Base-by-base conservation (phyloP, 1,284 basidiomycete genomes). In the Leccinum fuscescens region DNA sequence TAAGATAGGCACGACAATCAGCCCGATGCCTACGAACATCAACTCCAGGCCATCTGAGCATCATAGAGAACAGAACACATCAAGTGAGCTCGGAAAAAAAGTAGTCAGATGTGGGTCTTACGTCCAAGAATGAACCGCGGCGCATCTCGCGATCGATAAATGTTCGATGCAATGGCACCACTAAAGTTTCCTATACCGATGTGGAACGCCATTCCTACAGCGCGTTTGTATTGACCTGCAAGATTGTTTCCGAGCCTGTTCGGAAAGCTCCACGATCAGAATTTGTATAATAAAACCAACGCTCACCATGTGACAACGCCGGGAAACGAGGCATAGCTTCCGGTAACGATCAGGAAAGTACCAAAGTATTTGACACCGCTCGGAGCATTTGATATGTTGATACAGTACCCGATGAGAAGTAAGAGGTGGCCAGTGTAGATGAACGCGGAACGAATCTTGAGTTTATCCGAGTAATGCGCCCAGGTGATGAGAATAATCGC, bases 21-120 rank as follows among this genome's bases (percentile, higher is more conserved):
- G 76, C 0, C 89, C 88, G 48, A 90, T 82, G 3, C 80, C 82
- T 31, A 88, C 78, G 61, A 90, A 86, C 79, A 86, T 87, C 35
- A 90, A 71, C 68, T 86, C 85, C n/a, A 88, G 61, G 2, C 75
- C 85, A 67, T 89, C 87, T 89, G 60, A 15, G 27, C n/a, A 35
- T 20, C 6, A 48, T 1, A 12, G 5, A 2, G 2, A 35, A 31
- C 24, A 35, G 9, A 52, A 56, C 6, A 1, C 15, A 4, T 54
- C 24, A 31, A 20, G 15, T 27, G 48, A 27, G 48, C 48, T 27
- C 24, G 55, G n/a, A 7, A 4, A 7, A 7, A 12, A 39, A 11
- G 2, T 6, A 33, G 44, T 4, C 8, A 42, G 76, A 82, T 54
- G 86, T 20, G 24, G 22, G 24, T 9, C 69, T 51, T 17, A 69